Conservation (phyloP, 306 rosid genomes). For the Castanea crenata region DNA sequence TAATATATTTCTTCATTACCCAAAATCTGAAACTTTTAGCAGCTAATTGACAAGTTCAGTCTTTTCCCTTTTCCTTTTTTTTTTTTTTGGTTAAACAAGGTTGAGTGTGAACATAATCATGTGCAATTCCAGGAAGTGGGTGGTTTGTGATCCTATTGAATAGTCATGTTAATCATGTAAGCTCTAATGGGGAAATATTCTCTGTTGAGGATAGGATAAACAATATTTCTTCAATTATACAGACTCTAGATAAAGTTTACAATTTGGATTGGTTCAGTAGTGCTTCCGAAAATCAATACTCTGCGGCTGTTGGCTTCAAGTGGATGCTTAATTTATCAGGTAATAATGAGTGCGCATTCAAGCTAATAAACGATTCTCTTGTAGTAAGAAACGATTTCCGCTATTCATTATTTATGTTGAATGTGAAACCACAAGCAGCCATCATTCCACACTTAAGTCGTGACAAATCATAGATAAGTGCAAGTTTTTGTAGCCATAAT, state of each 20-base stretch:
- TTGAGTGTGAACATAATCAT: slow-evolving; percentile 74
- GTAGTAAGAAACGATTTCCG: neutral
- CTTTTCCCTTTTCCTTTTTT: too few species aligned
- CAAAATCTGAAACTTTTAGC: slow-evolving; percentile 74
- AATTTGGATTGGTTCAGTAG: slow-evolving; percentile 91
- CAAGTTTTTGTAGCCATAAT: neutral
- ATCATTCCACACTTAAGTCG: neutral
- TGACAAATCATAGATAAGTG: neutral
- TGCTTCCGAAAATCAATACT: slow-evolving; percentile 89
- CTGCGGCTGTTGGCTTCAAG: slow-evolving; percentile 95
- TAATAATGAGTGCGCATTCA: slow-evolving; percentile 11
- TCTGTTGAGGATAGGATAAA: slow-evolving; percentile 61
- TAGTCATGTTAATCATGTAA: slow-evolving; percentile 64
- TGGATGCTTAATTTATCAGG: slow-evolving; percentile 97
- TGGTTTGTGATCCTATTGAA: slow-evolving; percentile 90
- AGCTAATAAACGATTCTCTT: neutral
- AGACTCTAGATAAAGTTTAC: slow-evolving; percentile 76
- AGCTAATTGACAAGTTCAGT: slow-evolving; percentile 46
- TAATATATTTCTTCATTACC: slow-evolving; percentile 44
- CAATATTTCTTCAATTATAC: slow-evolving; percentile 64
- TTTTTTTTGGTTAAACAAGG: slow-evolving; percentile 37
- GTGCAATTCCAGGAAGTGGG: slow-evolving; percentile 89
- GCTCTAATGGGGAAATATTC: slow-evolving; percentile 93
- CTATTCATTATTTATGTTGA: neutral
- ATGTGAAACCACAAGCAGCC: neutral